A percentile compares a stretch with the other conserved stretches of the same genome.
Evolutionary conservation across 805 yeast genomes (phyloP).

Genomic region (Ogataea kodamae): DNA sequence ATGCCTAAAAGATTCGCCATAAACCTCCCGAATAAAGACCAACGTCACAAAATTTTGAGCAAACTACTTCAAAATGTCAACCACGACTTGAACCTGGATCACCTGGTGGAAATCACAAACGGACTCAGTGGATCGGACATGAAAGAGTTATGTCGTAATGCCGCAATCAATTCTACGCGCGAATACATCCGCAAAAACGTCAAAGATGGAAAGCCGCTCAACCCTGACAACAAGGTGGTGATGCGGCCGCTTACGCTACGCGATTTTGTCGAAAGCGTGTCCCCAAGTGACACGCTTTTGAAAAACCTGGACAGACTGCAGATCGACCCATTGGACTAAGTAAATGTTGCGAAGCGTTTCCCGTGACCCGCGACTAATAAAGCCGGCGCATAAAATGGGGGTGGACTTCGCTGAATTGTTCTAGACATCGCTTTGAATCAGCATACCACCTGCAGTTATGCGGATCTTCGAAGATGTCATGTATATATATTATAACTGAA

Average conservation of each 20-base stretch:
- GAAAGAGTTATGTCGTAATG: constrained; percentile 88
- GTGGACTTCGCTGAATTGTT: too few species aligned
- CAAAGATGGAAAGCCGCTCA: constrained; percentile 37
- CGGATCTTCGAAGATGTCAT: constrained; percentile 50
- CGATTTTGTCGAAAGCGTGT: constrained; percentile 52
- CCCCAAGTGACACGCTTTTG: constrained; percentile 28
- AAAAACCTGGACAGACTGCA: constrained; percentile 19
- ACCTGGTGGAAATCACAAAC: constrained; percentile 58
- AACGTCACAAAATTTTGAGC: constrained; percentile 66
- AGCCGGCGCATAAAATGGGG: constrained; percentile 6
- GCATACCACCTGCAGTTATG: constrained; percentile 38
- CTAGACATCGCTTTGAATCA: constrained; percentile 51
- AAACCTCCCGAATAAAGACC: constrained; percentile 61
- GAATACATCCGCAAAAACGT: constrained; percentile 69
- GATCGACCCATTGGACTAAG: constrained; percentile 24
- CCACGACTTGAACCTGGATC: constrained; percentile 62
- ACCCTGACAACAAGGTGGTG: constrained; percentile 34
- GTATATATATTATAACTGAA: constrained; percentile 1
- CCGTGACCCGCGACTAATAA: constrained; percentile 4
- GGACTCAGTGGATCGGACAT: constrained; percentile 90
- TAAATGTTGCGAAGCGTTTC: constrained; percentile 19
- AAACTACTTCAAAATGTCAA: constrained; percentile 65
- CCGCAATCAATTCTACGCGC: constrained; percentile 84
- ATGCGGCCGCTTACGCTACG: constrained; percentile 62
- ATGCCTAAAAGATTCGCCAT: constrained; percentile 88